phyloP scores from a whole-genome alignment of 306 rosid genomes.

The Trifolium fragiferum region DNA sequence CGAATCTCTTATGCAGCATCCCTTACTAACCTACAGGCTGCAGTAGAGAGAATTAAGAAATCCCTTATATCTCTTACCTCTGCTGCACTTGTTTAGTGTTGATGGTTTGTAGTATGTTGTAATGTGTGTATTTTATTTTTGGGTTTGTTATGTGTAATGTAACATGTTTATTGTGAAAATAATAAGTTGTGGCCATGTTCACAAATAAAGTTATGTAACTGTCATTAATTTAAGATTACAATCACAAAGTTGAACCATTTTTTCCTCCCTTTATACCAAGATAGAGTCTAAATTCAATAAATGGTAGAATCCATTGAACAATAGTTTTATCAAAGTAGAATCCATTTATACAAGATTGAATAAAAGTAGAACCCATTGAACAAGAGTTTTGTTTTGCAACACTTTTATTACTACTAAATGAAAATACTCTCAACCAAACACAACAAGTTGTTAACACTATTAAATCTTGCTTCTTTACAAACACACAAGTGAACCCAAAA shows the following conservation, averaged over 20 bases:
- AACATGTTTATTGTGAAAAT: conserved; percentile 35
- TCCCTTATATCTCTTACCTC: conserved; percentile 57
- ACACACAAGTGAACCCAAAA: background rate
- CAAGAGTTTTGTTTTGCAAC: background rate
- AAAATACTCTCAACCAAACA: background rate
- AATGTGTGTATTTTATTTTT: conserved; percentile 36
- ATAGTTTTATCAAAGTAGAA: too few relatives aligned
- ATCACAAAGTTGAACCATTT: background rate
- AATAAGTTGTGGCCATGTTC: conserved; percentile 19
- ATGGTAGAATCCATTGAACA: background rate
- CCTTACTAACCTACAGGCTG: conserved; percentile 74
- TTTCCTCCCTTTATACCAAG: background rate
- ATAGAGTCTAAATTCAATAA: background rate
- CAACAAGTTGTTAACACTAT: background rate
- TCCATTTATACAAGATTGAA: background rate
- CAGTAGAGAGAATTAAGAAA: conserved; percentile 83
- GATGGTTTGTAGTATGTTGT: conserved; percentile 12
- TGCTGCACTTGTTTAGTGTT: conserved; percentile 54
- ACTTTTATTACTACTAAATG: background rate
- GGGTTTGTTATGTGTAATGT: conserved; percentile 35
- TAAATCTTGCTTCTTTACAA: background rate
- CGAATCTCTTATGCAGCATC: conserved; percentile 94
- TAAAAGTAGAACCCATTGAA: background rate
- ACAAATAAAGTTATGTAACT: conserved; percentile 3
- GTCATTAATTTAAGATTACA: background rate